Evolutionary conservation across 2,329 filamentous ascomycete genomes (phyloP), one percentile per base, ranked within the genome.

Genomic region (Exophiala viscosa): DNA sequence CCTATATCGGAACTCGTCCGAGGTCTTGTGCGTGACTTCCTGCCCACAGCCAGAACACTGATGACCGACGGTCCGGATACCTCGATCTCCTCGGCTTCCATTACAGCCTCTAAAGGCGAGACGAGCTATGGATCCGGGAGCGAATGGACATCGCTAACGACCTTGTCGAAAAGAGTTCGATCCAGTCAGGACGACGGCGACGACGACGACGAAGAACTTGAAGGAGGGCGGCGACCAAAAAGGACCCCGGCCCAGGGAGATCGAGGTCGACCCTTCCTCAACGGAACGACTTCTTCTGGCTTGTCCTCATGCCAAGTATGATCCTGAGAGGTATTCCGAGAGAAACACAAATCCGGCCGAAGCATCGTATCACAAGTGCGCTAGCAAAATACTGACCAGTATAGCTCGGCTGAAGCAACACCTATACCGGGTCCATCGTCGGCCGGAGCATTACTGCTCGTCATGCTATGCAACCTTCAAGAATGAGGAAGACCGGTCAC

Each of bases 261-360:
- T 15, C 9, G 44, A 35, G 4, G 11, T 3, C 17, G 36, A 47
- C 2, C 15, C 20, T 35, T 3, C 14, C 14, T 18, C 15, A 7
- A 10, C 36, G 35, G 36, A 47, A 9, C 18, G 35, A 17, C 53
- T 72, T 68, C 51, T 57, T 5, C 23, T 28, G 69, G 14, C 48
- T 69, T 33, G 62, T 70, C 18, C 73, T 70, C 52, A 41, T 69
- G 18, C 51, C 14, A 58, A 57, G 49, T 44, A 35, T 8, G 43
- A 60, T 38, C 50, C 55, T 4, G 8, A 43, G 15, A 45, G 44
- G 47, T 54, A 50, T 46, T 58, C 51, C n/a, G 45, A 57, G 35
- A 34, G 44, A 17, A 51, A 52, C 31, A 31, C 33, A 15, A 41
- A 48, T 28, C 33, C 28, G 17, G 11, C 11, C 10, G 47, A 52